Base-by-base conservation (phyloP, 495 filamentous ascomycete species). In the Oidiodendron maius region DNA sequence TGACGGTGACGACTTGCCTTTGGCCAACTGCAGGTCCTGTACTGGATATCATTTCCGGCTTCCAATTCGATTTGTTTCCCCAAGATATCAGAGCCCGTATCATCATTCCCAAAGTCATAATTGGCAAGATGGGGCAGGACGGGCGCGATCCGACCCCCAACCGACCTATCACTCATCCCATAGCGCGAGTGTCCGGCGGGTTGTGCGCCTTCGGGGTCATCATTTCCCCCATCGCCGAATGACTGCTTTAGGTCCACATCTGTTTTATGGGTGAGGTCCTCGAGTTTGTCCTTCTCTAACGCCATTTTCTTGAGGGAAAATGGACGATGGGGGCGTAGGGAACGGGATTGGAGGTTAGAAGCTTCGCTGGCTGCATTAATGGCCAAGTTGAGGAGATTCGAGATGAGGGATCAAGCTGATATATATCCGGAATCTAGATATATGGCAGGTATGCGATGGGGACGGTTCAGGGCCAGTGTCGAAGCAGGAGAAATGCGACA, bases 21-120 rank as follows among this genome's bases (percentile, higher is more conserved):
- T 60, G 82, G 83, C 89, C 89, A 95, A 55, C 82, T 89, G 70
- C 89, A 95, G 28, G 87, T 95, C 21, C 87, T 74, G 60, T 95
- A 95, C 65, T 91, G 82, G 69, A 95, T 91, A 15, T 81, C 77
- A 66, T 83, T 81, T 30, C 74, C 78, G n/a, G 81, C 76, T 61
- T 95, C 89, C 55, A 86, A 55, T 41, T 84, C 86, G 49, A 88
- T 76, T 66, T 94, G 89, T 67, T 83, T 82, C 36, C 78, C 80
- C 13, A 93, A 61, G 22, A 73, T 71, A 23, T 71, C 67, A 24
- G 54, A 65, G 30, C 68, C 64, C 2, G 65, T 64, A 36, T 70
- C 67, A 25, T 60, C 61, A 40, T 11, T 22, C 8, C 44, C 48
- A 17, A 52, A 44, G 25, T 55, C 56, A 16, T 52, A 55, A 24